A percentile compares a stretch with the other conserved stretches of the same genome.
Conservation (phyloP, 768 basidiomycete species). For the Suillus alpinus region DNA sequence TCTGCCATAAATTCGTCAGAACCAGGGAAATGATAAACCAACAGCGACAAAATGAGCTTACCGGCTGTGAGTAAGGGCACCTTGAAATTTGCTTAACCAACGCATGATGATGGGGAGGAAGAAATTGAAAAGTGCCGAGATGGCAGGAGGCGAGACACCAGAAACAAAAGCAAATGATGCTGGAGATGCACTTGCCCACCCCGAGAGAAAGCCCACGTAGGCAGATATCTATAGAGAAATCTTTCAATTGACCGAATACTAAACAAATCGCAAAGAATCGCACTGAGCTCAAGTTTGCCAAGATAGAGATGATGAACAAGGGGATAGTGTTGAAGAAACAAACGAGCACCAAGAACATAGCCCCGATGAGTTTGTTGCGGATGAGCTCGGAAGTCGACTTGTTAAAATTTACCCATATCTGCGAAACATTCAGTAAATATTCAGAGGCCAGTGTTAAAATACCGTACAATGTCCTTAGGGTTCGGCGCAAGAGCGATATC, state of each 20-base stretch:
- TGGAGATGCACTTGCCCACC: constrained; percentile 64
- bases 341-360: constrained; percentile 69
- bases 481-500: constrained; percentile 76
- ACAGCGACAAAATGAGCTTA: constrained; percentile 9
- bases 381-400: constrained; percentile 63
- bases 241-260: constrained; percentile 8
- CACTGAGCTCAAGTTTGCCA: constrained; percentile 87
- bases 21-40: not conserved
- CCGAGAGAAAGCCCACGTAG: constrained; percentile 73
- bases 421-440: not conserved
- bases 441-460: not conserved
- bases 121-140: constrained; percentile 87
- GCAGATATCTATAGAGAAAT: constrained; percentile 30
- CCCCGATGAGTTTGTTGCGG: constrained; percentile 72
- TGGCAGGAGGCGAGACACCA: constrained; percentile 88
- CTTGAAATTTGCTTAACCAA: constrained; percentile 70
- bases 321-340: constrained; percentile 97
- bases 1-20: constrained; percentile 31
- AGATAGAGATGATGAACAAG: constrained; percentile 81
- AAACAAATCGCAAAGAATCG: constrained; percentile 22
- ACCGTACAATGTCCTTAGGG: constrained; percentile 80
- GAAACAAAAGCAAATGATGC: constrained; percentile 79
- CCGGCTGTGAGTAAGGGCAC: constrained; percentile 36
- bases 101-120: constrained; percentile 93
- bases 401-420: constrained; percentile 93